A percentile compares a stretch with the other conserved stretches of the same genome.
These are phyloP conservation scores for Boletus fagicola DNA, from an alignment of 768 basidiomycete genomes.

Conservation along the genomic window DNA sequence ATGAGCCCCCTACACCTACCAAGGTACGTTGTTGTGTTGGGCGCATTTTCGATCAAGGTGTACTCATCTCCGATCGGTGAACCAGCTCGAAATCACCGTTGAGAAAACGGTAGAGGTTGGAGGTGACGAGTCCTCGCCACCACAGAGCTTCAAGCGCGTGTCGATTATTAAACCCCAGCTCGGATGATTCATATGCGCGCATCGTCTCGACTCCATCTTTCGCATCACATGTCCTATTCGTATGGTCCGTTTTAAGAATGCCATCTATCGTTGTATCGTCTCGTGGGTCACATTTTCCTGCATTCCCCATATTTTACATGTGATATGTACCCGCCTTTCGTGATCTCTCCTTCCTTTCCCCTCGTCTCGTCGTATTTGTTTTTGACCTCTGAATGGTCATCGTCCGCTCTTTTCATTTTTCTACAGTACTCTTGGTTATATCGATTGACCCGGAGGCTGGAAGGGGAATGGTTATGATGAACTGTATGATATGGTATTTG, in stretches of 20 bases:
- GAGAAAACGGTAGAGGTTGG: constrained; percentile 31
- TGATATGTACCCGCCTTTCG: neutral
- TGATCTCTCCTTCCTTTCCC: neutral
- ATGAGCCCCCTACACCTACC: constrained; percentile 8
- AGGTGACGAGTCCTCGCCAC: constrained; percentile 9
- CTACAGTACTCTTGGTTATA: neutral
- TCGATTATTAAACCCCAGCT: constrained; percentile 10
- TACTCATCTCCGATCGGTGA: neutral
- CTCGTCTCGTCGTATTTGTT: neutral
- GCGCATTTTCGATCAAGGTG: neutral
- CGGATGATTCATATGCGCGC: neutral
- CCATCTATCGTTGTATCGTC: neutral
- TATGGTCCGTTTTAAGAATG: neutral
- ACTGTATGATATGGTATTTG: neutral
- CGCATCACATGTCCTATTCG: neutral
- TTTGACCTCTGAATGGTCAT: neutral
- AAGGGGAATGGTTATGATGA: neutral
- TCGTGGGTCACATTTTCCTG: neutral
- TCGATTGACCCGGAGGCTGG: neutral
- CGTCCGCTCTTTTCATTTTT: neutral
- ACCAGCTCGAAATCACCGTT: constrained; percentile 31
- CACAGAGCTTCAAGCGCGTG: neutral
- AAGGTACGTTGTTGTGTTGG: constrained; percentile 16
- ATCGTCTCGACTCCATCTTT: neutral
- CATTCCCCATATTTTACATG: neutral